A percentile compares a stretch with the other conserved stretches of the same genome.
These are phyloP conservation scores for Cenchrus fungigraminus DNA, from an alignment of 176 grass and related monocot species.

Conservation along the genomic window DNA sequence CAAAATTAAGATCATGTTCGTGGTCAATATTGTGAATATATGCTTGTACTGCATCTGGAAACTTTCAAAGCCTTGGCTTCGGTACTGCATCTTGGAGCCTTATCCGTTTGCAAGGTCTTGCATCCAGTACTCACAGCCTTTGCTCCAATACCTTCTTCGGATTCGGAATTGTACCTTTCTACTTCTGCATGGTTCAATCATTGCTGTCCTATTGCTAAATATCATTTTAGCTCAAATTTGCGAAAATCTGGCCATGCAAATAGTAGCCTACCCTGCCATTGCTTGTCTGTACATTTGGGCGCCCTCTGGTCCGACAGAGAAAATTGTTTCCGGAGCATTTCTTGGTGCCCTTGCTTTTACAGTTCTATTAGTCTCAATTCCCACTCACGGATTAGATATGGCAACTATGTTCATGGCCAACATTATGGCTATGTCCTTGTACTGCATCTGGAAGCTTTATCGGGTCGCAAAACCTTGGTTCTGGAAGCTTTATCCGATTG, in stretches of 20 bases:
- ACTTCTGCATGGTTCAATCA: too few relatives aligned
- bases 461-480: too few relatives aligned
- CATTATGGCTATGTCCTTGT: background rate
- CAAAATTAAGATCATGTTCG: background rate
- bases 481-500: too few relatives aligned
- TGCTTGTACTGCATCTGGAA: background rate
- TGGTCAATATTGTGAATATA: background rate
- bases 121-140: too few relatives aligned
- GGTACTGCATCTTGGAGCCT: background rate
- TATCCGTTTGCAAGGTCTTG: background rate
- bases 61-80: background rate
- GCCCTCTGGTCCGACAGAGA: too few relatives aligned
- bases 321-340: background rate
- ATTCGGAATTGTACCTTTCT: too few relatives aligned
- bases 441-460: constrained; percentile 1
- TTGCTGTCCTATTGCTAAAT: too few relatives aligned
- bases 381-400: background rate
- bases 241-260: too few relatives aligned
- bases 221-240: too few relatives aligned
- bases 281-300: too few relatives aligned
- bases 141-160: background rate
- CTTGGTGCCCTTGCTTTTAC: background rate
- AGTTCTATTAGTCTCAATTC: background rate
- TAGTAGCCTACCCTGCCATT: too few relatives aligned
- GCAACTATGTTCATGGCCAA: background rate